phyloP scores from a whole-genome alignment of 169 alveolate species.

The Theileria annulata region DNA sequence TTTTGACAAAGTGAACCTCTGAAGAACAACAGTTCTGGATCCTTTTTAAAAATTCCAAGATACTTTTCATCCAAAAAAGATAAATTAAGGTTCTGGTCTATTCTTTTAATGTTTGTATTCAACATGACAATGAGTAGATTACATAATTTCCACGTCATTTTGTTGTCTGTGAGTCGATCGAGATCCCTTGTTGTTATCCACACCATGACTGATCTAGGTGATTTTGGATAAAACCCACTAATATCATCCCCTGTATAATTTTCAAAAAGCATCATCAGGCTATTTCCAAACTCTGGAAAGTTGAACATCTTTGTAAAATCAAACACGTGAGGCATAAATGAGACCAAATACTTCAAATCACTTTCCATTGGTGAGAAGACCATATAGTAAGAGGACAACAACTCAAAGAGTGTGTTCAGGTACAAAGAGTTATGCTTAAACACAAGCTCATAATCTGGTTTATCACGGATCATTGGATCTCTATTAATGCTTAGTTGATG shows the following conservation, averaged over 20 bases:
- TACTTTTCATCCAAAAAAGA: not conserved
- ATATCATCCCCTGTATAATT: slow-evolving; percentile 15
- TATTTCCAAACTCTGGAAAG: slow-evolving; percentile 14
- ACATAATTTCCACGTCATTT: slow-evolving; percentile 21
- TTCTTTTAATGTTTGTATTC: slow-evolving; percentile 32
- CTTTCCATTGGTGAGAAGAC: slow-evolving; percentile 37
- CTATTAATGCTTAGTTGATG: not conserved
- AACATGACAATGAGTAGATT: slow-evolving; percentile 27
- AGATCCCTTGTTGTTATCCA: slow-evolving; percentile 42
- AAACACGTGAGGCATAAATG: slow-evolving; percentile 48
- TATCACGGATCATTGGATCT: not conserved
- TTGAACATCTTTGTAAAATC: slow-evolving; percentile 18
- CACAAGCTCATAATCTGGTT: not conserved
- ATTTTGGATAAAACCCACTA: slow-evolving; percentile 46
- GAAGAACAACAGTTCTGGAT: not conserved
- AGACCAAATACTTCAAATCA: slow-evolving; percentile 25
- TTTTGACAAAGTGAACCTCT: not conserved
- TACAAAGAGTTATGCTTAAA: not conserved
- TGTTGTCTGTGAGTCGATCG: slow-evolving; percentile 30
- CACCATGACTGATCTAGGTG: slow-evolving; percentile 10
- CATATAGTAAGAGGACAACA: slow-evolving; percentile 28
- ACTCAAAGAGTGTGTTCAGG: slow-evolving; percentile 2
- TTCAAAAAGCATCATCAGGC: slow-evolving; percentile 20
- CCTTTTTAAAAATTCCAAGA: not conserved
- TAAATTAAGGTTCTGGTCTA: slow-evolving; percentile 2